A percentile compares a stretch with the other conserved stretches of the same genome.
phyloP scores from a whole-genome alignment of 164 flowering plant species.

The grape (Vitis vinifera) region ASM3070453v1 NC_081818.1:849001-849500 shows the following conservation, averaged over 20 bases:
- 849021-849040: no score
- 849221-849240: conserved; percentile 92
- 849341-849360: background rate
- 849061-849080: no score
- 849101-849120: no score
- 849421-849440: conserved; percentile 94
- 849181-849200: conserved; percentile 49
- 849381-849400: conserved; percentile 82
- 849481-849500: background rate
- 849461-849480: conserved; percentile 1
- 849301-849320: conserved; percentile 4
- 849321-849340: conserved; percentile 7
- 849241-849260: conserved; percentile 98
- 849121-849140: no score
- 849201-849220: conserved; percentile 80
- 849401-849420: conserved; percentile 99
- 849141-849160: no score
- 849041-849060: no score
- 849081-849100: no score
- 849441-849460: conserved; percentile 13
- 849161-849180: background rate
- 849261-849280: conserved; percentile 98
- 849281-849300: conserved; percentile 77
- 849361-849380: conserved; percentile 16
- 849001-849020: conserved; percentile 14